Conservation (phyloP, 306 rosid genomes). For the Biancaea sappan region DNA sequence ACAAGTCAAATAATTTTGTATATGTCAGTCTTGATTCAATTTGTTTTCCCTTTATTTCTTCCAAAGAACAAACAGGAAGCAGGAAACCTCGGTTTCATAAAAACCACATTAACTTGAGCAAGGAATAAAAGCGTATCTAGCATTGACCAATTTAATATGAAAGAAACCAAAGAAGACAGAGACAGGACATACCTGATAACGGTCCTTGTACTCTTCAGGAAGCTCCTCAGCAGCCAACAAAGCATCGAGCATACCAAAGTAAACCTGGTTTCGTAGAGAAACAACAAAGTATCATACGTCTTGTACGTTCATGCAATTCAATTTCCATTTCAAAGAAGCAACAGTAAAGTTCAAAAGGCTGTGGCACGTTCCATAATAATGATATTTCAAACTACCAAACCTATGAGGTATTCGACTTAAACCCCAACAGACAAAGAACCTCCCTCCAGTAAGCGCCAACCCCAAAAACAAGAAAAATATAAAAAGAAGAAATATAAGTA, state of each 20-base stretch:
- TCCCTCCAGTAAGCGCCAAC: not conserved
- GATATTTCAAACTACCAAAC: not conserved
- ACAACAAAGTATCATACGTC: slow-evolving; percentile 30
- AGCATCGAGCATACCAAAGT: slow-evolving; percentile 99
- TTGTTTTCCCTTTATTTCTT: not conserved
- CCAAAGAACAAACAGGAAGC: slow-evolving; percentile 5
- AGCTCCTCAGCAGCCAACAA: slow-evolving; percentile 95
- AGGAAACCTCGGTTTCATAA: slow-evolving; percentile 15
- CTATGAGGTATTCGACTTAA: not conserved
- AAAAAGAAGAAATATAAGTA: not conserved
- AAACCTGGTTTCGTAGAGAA: slow-evolving; percentile 61
- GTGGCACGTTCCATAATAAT: not conserved
- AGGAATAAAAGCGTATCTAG: slow-evolving; percentile 28
- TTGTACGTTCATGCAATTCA: not conserved
- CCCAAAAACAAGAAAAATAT: not conserved
- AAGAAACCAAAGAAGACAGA: slow-evolving; percentile 33
- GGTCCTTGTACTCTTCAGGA: slow-evolving; percentile 87
- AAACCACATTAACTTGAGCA: slow-evolving; percentile 31
- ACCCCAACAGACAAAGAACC: not conserved
- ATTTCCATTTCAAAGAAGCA: slow-evolving; percentile 6
- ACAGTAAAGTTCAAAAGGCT: not conserved
- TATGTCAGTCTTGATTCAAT: not conserved
- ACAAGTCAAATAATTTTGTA: not conserved
- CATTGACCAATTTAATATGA: not conserved
- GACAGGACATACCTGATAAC: slow-evolving; percentile 55